Evolutionary conservation across 2,329 filamentous ascomycete species (phyloP), one percentile per base, ranked within the genome.

Genomic region (Penicillium sp.): DNA sequence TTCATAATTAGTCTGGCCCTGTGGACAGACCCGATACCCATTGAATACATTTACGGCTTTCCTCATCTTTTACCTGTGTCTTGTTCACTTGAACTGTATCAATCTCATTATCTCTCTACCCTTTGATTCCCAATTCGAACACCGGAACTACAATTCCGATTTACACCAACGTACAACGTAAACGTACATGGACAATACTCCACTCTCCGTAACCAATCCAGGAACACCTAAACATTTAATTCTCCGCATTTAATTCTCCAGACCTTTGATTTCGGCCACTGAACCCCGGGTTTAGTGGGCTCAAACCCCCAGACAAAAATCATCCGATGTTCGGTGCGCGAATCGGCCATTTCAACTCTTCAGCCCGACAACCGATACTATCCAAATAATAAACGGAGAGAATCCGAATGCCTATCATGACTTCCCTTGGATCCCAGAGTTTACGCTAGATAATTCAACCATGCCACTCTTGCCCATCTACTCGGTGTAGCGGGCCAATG

Each of bases 311-410:
- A 50, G 33, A 48, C 56, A 31, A 33, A 13, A 29, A 11, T 60
- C 33, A 55, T 60, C 60, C 63, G 63, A 64, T 63, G 19, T 61
- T 62, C 60, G 61, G 46, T 31, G 57, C 63, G 61, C 31, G 50
- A 59, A 62, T 65, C 63, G 63, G 63, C 60, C 39, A 38, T 64
- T 64, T 52, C 45, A n/a, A 21, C 38, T 41, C 40, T 54, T 36
- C 40, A 52, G 23, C 4, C 50, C 29, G 21, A 50, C 23, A 7
- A 40, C 25, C 10, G 6, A 31, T 44, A 27, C 23, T 8, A 19
- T 36, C 4, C 31, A 36, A 34, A 7, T 8, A 25, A 7, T 7
- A 15, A 44, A 34, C 10, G 15, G 2, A n/a, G 25, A 45, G 19
- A 29, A 34, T 34, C 5, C 21, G 27, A 21, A 21, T 45, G 21